Conservation (phyloP, 805 yeast species). For the Zygotorulaspora chibaensis region DNA sequence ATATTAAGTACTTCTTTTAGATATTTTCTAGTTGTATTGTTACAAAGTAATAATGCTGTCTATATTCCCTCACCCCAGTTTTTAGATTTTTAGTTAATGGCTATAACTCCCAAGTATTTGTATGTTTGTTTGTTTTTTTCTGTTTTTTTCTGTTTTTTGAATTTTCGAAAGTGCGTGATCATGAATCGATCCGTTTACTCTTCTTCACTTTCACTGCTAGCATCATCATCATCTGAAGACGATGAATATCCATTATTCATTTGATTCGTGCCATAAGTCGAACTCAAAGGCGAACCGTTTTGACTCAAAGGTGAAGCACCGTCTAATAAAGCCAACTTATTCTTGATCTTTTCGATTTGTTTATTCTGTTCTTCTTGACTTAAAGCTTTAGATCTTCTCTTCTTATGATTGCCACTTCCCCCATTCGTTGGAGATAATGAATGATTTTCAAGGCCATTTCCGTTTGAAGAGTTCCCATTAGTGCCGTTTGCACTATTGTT, state of each 20-base stretch:
- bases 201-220: slow-evolving; percentile 68
- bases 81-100: too few species aligned
- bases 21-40: slow-evolving; percentile 9
- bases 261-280: slow-evolving; percentile 10
- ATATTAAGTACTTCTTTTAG: background rate
- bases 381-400: slow-evolving; percentile 52
- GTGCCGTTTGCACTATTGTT: slow-evolving; percentile 24
- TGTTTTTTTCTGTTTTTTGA: background rate
- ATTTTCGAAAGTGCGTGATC: background rate
- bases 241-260: slow-evolving; percentile 16
- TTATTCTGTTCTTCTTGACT: slow-evolving; percentile 62
- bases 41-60: slow-evolving; percentile 15
- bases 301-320: slow-evolving; percentile 45
- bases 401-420: slow-evolving; percentile 19
- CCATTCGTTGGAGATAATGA: slow-evolving; percentile 30
- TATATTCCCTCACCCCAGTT: slow-evolving; percentile 4
- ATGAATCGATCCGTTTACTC: slow-evolving; percentile 40
- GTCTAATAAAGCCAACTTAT: slow-evolving; percentile 71
- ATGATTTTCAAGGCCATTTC: slow-evolving; percentile 15
- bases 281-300: slow-evolving; percentile 38
- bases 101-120: background rate
- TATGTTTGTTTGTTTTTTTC: background rate
- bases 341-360: slow-evolving; percentile 67
- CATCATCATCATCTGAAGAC: slow-evolving; percentile 45
- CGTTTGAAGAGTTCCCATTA: slow-evolving; percentile 6